Evolutionary conservation across 371 early-diverging fungal species (phyloP).

Genomic region (Umbelopsis sp.): DNA sequence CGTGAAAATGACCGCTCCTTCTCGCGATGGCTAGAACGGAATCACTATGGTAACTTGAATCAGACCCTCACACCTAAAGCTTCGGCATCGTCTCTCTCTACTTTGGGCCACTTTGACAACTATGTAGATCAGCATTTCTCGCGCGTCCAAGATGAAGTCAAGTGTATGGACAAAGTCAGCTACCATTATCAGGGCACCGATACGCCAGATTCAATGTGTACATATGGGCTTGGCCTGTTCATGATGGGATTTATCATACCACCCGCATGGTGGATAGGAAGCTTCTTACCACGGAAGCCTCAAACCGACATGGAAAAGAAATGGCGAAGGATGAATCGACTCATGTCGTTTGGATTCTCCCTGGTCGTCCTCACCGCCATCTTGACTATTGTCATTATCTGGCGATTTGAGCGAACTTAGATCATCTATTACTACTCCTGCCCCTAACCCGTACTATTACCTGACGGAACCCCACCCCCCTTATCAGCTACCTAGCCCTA

Average conservation of each 20-base stretch:
- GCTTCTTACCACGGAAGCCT: slow-evolving; percentile 38
- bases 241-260: slow-evolving; percentile 51
- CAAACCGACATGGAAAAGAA: slow-evolving; percentile 50
- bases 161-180: slow-evolving; percentile 2
- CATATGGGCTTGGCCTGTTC: slow-evolving; percentile 38
- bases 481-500: too few relatives aligned
- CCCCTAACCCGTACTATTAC: too few relatives aligned
- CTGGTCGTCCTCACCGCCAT: slow-evolving; percentile 38
- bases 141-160: background rate
- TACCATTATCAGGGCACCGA: slow-evolving; percentile 19
- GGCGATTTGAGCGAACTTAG: slow-evolving; percentile 16
- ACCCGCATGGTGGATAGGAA: slow-evolving; percentile 51
- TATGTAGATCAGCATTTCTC: slow-evolving; percentile 12
- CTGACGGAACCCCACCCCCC: too few relatives aligned
- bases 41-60: background rate
- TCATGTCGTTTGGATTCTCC: slow-evolving; percentile 52
- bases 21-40: slow-evolving; percentile 2
- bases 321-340: slow-evolving; percentile 45
- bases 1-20: background rate
- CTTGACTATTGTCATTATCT: slow-evolving; percentile 32
- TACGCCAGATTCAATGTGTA: slow-evolving; percentile 42
- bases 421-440: background rate
- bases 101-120: background rate
- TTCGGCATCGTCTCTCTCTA: background rate
- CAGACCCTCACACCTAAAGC: background rate